Evolutionary conservation across 306 rosid species (phyloP).

Genomic region (Ochetophila trinervis): DNA sequence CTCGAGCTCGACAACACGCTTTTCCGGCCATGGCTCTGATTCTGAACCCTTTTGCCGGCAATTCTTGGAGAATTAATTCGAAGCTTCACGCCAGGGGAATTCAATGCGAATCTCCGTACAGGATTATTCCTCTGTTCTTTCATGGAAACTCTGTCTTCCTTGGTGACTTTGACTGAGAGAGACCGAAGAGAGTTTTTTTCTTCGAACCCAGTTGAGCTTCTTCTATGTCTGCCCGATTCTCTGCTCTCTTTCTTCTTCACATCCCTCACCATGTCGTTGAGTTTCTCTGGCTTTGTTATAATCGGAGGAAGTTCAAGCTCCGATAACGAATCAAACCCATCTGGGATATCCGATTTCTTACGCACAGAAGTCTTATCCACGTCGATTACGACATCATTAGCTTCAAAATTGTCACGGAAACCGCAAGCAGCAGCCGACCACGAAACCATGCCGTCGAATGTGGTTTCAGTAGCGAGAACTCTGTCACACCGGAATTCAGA

Average conservation of each 20-base stretch:
- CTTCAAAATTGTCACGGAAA: constrained; percentile 16
- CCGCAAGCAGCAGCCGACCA: constrained; percentile 8
- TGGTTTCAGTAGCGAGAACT: constrained; percentile 44
- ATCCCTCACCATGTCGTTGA: constrained; percentile 26
- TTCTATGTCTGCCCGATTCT: constrained; percentile 21
- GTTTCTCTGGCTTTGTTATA: constrained; percentile 49
- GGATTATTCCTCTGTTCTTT: constrained; percentile 35
- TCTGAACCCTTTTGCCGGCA: constrained; percentile 23
- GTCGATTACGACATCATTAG: constrained; percentile 58
- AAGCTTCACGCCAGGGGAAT: constrained; percentile 60
- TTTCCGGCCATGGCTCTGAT: constrained; percentile 34
- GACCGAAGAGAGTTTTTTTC: constrained; percentile 25
- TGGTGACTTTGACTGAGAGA: constrained; percentile 36
- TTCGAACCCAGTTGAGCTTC: constrained; percentile 19
- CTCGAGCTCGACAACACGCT: constrained; percentile 24
- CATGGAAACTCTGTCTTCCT: constrained; percentile 13
- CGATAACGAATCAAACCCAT: constrained; percentile 40
- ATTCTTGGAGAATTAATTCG: constrained; percentile 62
- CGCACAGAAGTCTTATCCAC: constrained; percentile 41
- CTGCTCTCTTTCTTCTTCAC: constrained; percentile 35
- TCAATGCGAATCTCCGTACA: constrained; percentile 41
- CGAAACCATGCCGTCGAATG: constrained; percentile 30
- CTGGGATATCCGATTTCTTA: constrained; percentile 29
- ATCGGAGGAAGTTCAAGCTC: constrained; percentile 67
- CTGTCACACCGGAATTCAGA: constrained; percentile 72